phyloP scores from a whole-genome alignment of 306 rosid genomes.

The Vigna hirtella region DNA sequence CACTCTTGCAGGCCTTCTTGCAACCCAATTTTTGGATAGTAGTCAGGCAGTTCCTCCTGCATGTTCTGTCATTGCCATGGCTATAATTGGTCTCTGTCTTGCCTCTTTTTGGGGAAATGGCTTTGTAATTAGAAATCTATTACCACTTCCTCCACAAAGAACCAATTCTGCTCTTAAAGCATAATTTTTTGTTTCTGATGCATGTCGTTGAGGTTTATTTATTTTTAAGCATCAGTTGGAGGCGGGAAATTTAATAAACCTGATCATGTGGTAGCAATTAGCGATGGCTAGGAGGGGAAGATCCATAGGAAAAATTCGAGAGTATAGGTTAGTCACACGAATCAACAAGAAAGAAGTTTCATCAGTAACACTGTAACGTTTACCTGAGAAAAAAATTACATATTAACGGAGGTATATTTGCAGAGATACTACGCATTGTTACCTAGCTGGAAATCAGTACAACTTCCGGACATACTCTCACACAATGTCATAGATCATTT shows the following conservation, averaged over 20 bases:
- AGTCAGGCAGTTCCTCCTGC: constrained; percentile 97
- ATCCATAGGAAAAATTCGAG: constrained; percentile 27
- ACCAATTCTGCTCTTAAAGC: constrained; percentile 53
- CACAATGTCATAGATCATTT: constrained; percentile 1
- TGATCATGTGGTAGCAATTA: constrained; percentile 16
- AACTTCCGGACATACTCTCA: constrained; percentile 39
- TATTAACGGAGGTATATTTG: constrained; percentile 11
- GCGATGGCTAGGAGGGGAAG: constrained; percentile 42
- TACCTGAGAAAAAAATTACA: constrained; percentile 1
- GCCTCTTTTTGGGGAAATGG: constrained; percentile 96
- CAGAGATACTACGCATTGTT: background rate
- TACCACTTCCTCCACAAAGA: constrained; percentile 52
- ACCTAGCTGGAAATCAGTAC: constrained; percentile 25
- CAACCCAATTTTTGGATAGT: constrained; percentile 90
- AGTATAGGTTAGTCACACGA: constrained; percentile 41
- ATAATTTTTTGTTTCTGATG: constrained; percentile 38
- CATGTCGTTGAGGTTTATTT: background rate
- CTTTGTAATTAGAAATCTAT: constrained; percentile 68
- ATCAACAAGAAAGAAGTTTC: constrained; percentile 34
- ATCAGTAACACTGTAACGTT: constrained; percentile 11
- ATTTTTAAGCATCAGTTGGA: background rate
- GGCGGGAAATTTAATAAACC: constrained; percentile 14
- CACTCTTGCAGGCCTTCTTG: constrained; percentile 96
- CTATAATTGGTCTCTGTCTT: constrained; percentile 93
- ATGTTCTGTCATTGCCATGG: constrained; percentile 94